Evolutionary conservation across 148 eudicot species (phyloP).

Genomic region (Agrostemma githago): DNA sequence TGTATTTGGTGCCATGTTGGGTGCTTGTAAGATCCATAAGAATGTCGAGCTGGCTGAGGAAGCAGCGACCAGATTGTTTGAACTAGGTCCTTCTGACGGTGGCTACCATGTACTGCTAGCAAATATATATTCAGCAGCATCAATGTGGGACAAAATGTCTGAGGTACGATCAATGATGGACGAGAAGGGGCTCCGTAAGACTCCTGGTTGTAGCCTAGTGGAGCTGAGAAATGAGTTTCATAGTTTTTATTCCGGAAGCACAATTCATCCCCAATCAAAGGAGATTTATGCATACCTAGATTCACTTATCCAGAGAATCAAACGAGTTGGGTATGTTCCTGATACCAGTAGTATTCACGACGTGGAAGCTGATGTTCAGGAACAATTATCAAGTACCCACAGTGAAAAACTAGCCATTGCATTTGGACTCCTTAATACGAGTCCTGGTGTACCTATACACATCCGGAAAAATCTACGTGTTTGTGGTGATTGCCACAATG

Average conservation of each 20-base stretch:
- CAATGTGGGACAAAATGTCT: slow-evolving; percentile 77
- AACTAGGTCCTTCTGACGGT: slow-evolving; percentile 57
- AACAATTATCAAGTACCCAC: slow-evolving; percentile 56
- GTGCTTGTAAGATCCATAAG: slow-evolving; percentile 88
- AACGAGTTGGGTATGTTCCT: slow-evolving; percentile 66
- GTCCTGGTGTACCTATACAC: slow-evolving; percentile 61
- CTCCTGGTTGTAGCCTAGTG: slow-evolving; percentile 68
- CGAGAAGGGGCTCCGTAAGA: slow-evolving; percentile 55
- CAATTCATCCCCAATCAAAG: slow-evolving; percentile 58
- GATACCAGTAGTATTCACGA: slow-evolving; percentile 59
- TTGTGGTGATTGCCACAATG: slow-evolving; percentile 74
- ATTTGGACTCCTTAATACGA: slow-evolving; percentile 61
- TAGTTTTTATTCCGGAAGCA: slow-evolving; percentile 69
- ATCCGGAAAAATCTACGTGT: slow-evolving; percentile 77
- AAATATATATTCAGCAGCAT: slow-evolving; percentile 61
- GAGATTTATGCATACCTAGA: slow-evolving; percentile 51
- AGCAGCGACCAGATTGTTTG: slow-evolving; percentile 55
- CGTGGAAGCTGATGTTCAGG: slow-evolving; percentile 66
- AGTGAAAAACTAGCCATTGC: slow-evolving; percentile 81
- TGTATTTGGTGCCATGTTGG: slow-evolving; percentile 82
- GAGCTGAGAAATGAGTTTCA: slow-evolving; percentile 65
- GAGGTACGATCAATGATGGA: slow-evolving; percentile 60
- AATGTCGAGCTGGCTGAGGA: slow-evolving; percentile 66
- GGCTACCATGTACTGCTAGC: slow-evolving; percentile 77
- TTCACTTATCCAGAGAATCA: slow-evolving; percentile 46